Percentiles rank a stretch among this genome's conserved stretches.
Evolutionary conservation across 164 flowering plant species (phyloP).

Genomic region (Umbilicus rupestris): DNA sequence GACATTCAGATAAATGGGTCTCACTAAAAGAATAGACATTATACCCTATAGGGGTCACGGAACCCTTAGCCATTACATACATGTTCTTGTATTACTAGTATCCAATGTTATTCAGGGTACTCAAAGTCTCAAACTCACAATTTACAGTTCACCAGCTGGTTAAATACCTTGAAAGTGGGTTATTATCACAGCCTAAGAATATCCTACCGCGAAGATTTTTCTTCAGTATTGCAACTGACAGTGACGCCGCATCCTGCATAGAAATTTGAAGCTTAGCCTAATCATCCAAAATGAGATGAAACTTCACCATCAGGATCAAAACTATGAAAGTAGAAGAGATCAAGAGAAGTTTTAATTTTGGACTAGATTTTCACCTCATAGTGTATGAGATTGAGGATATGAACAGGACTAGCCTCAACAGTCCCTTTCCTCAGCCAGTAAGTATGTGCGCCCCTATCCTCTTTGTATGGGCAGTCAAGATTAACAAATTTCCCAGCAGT

Average conservation of each 20-base stretch:
- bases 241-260: conserved; percentile 85
- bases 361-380: conserved; percentile 52
- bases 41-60: neutral
- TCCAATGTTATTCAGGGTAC: neutral
- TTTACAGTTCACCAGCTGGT: neutral
- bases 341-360: neutral
- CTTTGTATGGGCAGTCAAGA: conserved; percentile 54
- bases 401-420: conserved; percentile 70
- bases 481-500: conserved; percentile 7
- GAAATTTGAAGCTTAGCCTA: neutral
- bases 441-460: conserved; percentile 71
- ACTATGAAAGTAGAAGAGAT: neutral
- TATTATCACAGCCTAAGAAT: conserved; percentile 89
- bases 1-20: too few relatives aligned
- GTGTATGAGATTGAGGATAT: conserved; percentile 84
- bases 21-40: too few relatives aligned
- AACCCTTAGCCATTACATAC: neutral
- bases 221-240: conserved; percentile 61
- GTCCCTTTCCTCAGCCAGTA: conserved; percentile 82
- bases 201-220: conserved; percentile 48
- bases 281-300: conserved; percentile 1
- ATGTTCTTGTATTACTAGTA: neutral
- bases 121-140: neutral
- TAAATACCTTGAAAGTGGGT: conserved; percentile 48
- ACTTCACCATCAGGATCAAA: neutral